Base-by-base conservation (phyloP, 2,329 filamentous ascomycete genomes). In the Apiospora marii region DNA sequence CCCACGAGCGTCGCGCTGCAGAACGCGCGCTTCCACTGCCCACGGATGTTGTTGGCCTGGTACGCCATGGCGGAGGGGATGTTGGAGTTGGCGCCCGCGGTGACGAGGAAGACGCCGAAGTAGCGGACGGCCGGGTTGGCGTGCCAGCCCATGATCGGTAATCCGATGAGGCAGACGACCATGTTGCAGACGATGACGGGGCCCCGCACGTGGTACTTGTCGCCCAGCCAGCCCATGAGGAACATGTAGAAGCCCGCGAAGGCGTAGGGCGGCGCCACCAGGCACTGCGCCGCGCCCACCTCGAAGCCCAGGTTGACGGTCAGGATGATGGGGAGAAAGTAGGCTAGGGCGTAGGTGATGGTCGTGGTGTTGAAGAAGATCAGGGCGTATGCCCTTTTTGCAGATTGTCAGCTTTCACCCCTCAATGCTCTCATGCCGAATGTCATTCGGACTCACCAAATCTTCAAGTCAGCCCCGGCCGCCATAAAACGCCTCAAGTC, bases 11-110 rank as follows among this genome's bases (percentile, higher is more conserved):
- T 92, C 2, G 93, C 92, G 73, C 90, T 92, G 81, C 91, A 92
- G 77, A 96, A 91, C 0, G 93, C 93, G 64, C 94, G 89, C 85
- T 95, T 96, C 93, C 93, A 96, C 83, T 96, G 93, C 0, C 93
- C 94, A 69, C 93, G 90, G 78, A 96, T 92, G 83, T 96, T 96
- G 84, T 95, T 96, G 67, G 93, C 92, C 83, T 95, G 94, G 84
- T 94, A 96, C 0, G 93, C 89, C 85, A 97, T 90, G 67, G 90
- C 86, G 1, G 90, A 87, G 0, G 94, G 94, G 5, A 96, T 86
- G 80, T 96, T 96, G 75, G 91, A 89, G 81, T 95, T 95, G 75
- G 92, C 91, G 10, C 93, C 94, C 0, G 92, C 92, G 0, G 92
- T 92, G n/a, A 90, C 88, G 68, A 95, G 83, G 83, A 95, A 95